Evolutionary conservation across 1,139 yeast genomes (phyloP).

Genomic region (Magnusiomyces suaveolens): DNA sequence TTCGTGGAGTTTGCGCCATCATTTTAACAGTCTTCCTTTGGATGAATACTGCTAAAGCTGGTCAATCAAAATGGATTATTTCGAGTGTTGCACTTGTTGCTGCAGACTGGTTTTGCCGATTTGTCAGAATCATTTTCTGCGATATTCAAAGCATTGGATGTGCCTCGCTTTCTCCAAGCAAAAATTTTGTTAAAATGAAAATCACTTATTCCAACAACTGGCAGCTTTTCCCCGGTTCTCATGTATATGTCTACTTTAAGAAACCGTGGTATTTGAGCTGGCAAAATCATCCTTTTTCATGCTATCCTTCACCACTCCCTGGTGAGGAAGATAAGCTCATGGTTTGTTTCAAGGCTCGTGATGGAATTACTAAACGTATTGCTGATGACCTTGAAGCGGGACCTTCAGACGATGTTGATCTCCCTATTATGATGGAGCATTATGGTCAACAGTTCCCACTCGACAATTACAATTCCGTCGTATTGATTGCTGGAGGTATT

Average conservation of each 20-base stretch:
- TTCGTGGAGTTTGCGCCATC: conserved; percentile 44
- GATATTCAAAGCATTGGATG: conserved; percentile 36
- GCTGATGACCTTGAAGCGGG: conserved; percentile 17
- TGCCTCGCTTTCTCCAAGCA: conserved; percentile 24
- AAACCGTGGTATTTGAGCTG: conserved; percentile 40
- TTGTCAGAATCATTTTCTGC: conserved; percentile 29
- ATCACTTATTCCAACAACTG: conserved; percentile 30
- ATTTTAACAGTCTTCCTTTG: conserved; percentile 38
- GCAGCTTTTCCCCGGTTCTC: conserved; percentile 47
- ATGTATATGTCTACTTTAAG: conserved; percentile 48
- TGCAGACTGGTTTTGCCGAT: conserved; percentile 32
- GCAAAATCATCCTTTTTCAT: conserved; percentile 65
- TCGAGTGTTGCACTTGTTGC: conserved; percentile 34
- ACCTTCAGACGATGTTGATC: conserved; percentile 17
- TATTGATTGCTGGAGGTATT: conserved; percentile 54
- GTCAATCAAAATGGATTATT: conserved; percentile 35
- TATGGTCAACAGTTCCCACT: conserved; percentile 44
- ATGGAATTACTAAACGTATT: conserved; percentile 24
- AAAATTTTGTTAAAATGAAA: conserved; percentile 22
- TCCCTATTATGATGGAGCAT: conserved; percentile 47
- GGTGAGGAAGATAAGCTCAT: conserved; percentile 24
- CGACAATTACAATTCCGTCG: conserved; percentile 40
- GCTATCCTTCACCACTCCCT: conserved; percentile 28
- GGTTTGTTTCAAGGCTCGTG: conserved; percentile 30
- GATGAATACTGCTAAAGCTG: conserved; percentile 26